A percentile compares a stretch with the other conserved stretches of the same genome.
phyloP scores from a whole-genome alignment of 2,329 filamentous ascomycete species.

The Eutypa lata region DNA sequence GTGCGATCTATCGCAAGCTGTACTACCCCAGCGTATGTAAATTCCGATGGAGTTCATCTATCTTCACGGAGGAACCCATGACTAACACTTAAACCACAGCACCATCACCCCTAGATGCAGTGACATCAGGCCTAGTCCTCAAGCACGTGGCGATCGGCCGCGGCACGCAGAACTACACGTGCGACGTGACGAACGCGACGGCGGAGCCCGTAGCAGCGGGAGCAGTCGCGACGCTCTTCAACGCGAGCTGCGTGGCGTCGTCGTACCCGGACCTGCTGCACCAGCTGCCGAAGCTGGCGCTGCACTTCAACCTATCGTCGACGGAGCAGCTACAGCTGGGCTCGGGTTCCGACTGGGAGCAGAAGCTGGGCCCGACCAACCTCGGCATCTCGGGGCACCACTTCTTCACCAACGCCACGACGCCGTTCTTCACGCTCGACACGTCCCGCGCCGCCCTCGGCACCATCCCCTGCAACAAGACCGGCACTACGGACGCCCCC shows the following conservation, averaged over 20 bases:
- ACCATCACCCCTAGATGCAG: slow-evolving; percentile 58
- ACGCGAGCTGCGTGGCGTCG: slow-evolving; percentile 58
- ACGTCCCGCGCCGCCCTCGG: slow-evolving; percentile 53
- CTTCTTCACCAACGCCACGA: slow-evolving; percentile 70
- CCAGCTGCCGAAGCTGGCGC: neutral
- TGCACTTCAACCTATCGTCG: slow-evolving; percentile 31
- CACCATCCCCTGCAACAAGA: slow-evolving; percentile 61
- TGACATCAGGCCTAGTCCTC: slow-evolving; percentile 58
- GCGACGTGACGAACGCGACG: slow-evolving; percentile 57
- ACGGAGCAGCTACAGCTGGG: slow-evolving; percentile 49
- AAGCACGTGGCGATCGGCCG: slow-evolving; percentile 82
- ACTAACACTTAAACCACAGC: slow-evolving; percentile 26
- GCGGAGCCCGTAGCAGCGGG: slow-evolving; percentile 64
- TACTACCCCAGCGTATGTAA: slow-evolving; percentile 47
- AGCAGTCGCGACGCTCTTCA: slow-evolving; percentile 82
- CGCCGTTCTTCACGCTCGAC: slow-evolving; percentile 79
- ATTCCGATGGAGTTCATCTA: neutral
- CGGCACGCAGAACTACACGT: slow-evolving; percentile 94
- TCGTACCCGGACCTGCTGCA: neutral
- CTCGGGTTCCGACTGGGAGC: slow-evolving; percentile 22
- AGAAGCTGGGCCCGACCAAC: slow-evolving; percentile 52
- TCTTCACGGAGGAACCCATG: slow-evolving; percentile 12
- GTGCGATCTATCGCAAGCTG: slow-evolving; percentile 54
- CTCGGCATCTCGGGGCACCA: slow-evolving; percentile 71
- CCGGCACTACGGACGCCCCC: slow-evolving; percentile 61